phyloP scores from a whole-genome alignment of 495 filamentous ascomycete genomes.

The Astrothelium macrocarpum region DNA sequence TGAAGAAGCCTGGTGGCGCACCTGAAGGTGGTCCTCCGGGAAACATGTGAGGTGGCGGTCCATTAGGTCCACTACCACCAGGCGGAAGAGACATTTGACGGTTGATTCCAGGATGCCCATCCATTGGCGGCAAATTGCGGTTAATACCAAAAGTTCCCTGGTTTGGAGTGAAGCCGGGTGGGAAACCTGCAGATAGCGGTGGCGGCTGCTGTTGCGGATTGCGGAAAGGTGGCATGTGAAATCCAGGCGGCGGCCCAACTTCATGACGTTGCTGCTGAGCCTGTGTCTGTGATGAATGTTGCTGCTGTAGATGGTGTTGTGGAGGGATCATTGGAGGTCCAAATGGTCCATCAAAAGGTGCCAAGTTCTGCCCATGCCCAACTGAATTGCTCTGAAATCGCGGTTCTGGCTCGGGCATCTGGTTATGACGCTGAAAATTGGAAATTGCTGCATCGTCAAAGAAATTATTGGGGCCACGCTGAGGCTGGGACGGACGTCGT shows the following conservation, averaged over 20 bases:
- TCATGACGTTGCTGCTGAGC: background rate
- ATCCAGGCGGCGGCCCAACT: background rate
- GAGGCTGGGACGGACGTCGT: background rate
- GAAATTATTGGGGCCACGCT: constrained; percentile 1
- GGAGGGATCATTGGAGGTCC: background rate
- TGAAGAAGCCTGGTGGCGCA: constrained; percentile 2
- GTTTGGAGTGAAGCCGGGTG: background rate
- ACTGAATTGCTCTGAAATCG: background rate
- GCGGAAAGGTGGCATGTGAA: background rate
- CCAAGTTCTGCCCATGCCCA: background rate
- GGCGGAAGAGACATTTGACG: background rate
- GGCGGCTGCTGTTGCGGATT: constrained; percentile 1
- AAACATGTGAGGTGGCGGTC: constrained; percentile 2
- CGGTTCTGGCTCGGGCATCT: background rate
- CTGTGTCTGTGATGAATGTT: background rate
- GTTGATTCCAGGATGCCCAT: background rate
- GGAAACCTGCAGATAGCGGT: constrained; percentile 1
- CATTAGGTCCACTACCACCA: background rate
- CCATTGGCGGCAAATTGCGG: constrained; percentile 1
- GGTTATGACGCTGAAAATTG: background rate
- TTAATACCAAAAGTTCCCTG: background rate
- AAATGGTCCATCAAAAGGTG: background rate
- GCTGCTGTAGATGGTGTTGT: background rate
- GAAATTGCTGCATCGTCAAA: constrained; percentile 2
- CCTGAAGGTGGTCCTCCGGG: background rate